These are phyloP conservation scores for Apostasia shenzhenica DNA, from an alignment of 106 monocot species.

Conservation along the genomic window DNA sequence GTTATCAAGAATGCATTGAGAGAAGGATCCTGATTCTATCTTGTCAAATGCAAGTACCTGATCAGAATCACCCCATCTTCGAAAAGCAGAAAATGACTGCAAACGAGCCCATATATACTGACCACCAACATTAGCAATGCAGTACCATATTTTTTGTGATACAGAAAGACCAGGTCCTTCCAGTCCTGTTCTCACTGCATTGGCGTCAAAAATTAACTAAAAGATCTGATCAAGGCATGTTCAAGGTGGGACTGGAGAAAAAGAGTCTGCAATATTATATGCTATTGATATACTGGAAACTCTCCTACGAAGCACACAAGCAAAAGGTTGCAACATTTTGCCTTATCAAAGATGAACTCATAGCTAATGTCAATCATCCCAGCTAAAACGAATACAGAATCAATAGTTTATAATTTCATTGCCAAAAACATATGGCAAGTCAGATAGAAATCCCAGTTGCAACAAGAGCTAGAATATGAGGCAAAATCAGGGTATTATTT, in stretches of 20 bases:
- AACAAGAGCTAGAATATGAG: too few relatives aligned
- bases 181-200: constrained; percentile 90
- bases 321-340: too few relatives aligned
- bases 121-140: constrained; percentile 76
- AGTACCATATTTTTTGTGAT: constrained; percentile 94
- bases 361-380: too few relatives aligned
- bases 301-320: too few relatives aligned
- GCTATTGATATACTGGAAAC: background rate
- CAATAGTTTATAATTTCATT: too few relatives aligned
- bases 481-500: too few relatives aligned
- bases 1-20: background rate
- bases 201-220: background rate
- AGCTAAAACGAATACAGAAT: too few relatives aligned
- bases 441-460: too few relatives aligned
- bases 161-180: constrained; percentile 94
- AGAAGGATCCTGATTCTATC: background rate
- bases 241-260: background rate
- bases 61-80: constrained; percentile 96
- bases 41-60: constrained; percentile 32
- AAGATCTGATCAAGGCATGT: background rate
- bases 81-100: constrained; percentile 92
- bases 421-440: too few relatives aligned
- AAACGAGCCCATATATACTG: constrained; percentile 89
- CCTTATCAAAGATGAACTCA: too few relatives aligned
- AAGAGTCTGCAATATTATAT: background rate